Evolutionary conservation across 2,329 filamentous ascomycete genomes (phyloP).

Genomic region (Venturia carpophila): DNA sequence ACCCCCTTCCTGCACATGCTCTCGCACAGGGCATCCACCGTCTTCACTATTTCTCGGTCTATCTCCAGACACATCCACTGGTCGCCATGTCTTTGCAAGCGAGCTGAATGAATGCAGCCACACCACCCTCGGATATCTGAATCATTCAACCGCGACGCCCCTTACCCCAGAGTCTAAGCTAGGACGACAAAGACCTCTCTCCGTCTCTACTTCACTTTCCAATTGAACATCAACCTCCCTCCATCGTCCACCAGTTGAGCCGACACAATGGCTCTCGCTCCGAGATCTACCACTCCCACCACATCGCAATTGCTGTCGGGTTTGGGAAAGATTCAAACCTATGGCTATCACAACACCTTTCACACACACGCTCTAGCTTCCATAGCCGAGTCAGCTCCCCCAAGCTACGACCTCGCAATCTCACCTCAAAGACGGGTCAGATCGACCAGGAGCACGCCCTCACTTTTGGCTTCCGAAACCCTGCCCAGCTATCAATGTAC

Average conservation of each 20-base stretch:
- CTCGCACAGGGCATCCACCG: no score
- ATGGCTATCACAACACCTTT: conserved; percentile 38
- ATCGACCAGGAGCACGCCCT: conserved; percentile 24
- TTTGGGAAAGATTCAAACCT: conserved; percentile 22
- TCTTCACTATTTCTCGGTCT: background rate
- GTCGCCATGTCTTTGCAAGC: background rate
- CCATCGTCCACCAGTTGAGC: background rate
- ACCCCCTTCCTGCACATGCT: background rate
- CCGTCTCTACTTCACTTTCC: background rate
- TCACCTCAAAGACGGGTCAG: conserved; percentile 22
- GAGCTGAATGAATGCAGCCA: background rate
- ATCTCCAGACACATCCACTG: background rate
- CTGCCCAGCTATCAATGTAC: conserved; percentile 32
- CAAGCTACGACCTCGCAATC: conserved; percentile 28
- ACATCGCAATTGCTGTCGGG: background rate
- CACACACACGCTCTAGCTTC: conserved; percentile 29
- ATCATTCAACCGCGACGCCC: background rate
- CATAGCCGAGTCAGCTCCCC: conserved; percentile 25
- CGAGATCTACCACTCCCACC: background rate
- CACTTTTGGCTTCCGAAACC: conserved; percentile 22
- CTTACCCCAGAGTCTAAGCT: background rate
- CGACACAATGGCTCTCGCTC: background rate
- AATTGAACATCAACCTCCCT: background rate
- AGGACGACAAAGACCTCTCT: background rate
- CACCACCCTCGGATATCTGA: background rate